A percentile compares a stretch with the other conserved stretches of the same genome.
These are phyloP conservation scores for Citrus unshiu DNA, from an alignment of 345 rosid species.

Conservation along the genomic window DNA sequence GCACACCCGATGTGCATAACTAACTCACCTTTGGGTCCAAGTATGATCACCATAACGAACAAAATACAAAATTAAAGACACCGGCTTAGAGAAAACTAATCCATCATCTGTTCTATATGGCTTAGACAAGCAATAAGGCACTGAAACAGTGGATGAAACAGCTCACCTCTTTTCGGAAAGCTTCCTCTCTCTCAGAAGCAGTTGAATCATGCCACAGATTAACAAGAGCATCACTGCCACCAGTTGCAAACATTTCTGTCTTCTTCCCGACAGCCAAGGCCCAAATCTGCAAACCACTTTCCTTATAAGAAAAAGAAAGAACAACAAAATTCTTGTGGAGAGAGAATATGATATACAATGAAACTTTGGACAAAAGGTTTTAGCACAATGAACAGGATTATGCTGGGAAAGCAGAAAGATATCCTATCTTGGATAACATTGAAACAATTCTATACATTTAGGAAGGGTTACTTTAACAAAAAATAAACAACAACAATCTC, in stretches of 20 bases:
- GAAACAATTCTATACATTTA: not conserved
- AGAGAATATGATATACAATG: not conserved
- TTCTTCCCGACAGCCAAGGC: conserved; percentile 91
- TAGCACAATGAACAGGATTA: not conserved
- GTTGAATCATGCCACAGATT: conserved; percentile 95
- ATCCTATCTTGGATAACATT: not conserved
- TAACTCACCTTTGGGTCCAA: not conserved
- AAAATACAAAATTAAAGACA: not conserved
- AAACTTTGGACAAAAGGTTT: not conserved
- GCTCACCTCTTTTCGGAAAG: conserved; percentile 83
- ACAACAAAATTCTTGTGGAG: not conserved
- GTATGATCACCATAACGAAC: not conserved
- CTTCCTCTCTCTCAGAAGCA: conserved; percentile 76
- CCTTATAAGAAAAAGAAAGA: conserved; percentile 16
- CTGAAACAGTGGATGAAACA: conserved; percentile 8
- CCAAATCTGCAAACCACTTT: conserved; percentile 61
- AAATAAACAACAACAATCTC: not conserved
- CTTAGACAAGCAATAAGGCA: not conserved
- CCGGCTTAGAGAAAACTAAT: not conserved
- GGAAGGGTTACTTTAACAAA: not conserved
- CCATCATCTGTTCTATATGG: not conserved
- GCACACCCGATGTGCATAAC: not conserved
- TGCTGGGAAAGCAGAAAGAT: not conserved
- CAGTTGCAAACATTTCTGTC: conserved; percentile 88
- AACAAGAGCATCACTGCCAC: conserved; percentile 83